Conservation (phyloP, 179 eudicot species). For the Spergularia azorica region DNA sequence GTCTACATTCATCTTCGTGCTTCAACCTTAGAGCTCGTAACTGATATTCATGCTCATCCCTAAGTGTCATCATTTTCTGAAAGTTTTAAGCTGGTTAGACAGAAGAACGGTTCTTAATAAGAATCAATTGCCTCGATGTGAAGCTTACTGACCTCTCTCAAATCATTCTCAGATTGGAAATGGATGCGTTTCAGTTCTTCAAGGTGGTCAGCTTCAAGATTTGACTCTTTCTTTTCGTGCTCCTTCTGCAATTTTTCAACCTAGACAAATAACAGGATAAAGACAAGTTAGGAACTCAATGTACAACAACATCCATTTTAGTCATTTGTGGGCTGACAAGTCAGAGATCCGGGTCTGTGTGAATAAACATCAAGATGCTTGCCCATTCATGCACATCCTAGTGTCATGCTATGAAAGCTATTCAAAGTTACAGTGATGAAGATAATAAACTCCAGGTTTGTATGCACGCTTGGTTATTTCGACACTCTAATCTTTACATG, state of each 20-base stretch:
- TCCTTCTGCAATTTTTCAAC: conserved; percentile 60
- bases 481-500: not conserved
- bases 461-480: not conserved
- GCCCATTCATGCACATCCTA: not conserved
- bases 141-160: conserved; percentile 63
- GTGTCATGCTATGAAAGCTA: not conserved
- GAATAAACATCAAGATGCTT: not conserved
- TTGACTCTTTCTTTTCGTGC: conserved; percentile 52
- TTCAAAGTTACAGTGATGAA: not conserved
- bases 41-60: conserved; percentile 82
- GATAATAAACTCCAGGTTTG: not conserved
- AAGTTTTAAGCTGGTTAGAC: conserved; percentile 16
- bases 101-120: not conserved
- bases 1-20: conserved; percentile 73
- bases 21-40: conserved; percentile 68
- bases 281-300: conserved; percentile 9
- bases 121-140: conserved; percentile 1
- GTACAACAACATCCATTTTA: conserved; percentile 2
- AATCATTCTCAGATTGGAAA: conserved; percentile 71
- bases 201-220: conserved; percentile 52
- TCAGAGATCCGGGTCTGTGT: not conserved
- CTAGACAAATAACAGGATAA: conserved; percentile 40
- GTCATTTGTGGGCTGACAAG: not conserved
- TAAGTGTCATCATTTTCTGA: conserved; percentile 62
- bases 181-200: conserved; percentile 63